Percentiles rank a stretch among this genome's conserved stretches.
Evolutionary conservation across 768 basidiomycete species (phyloP).

Genomic region (Rhizopogon vulgaris): DNA sequence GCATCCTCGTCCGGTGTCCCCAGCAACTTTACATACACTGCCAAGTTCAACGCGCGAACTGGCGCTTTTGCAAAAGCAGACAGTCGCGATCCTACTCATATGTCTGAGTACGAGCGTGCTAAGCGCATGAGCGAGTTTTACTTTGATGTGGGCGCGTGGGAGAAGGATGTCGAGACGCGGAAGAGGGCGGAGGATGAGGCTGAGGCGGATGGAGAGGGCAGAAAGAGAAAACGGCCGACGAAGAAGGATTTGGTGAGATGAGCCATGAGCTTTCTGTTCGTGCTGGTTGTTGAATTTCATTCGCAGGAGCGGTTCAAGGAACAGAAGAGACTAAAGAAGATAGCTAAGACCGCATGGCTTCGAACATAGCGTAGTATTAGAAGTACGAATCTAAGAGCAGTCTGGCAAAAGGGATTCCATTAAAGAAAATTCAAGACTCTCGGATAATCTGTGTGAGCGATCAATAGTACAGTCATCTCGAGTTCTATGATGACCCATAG

Average conservation of each 20-base stretch:
- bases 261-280: conserved; percentile 1
- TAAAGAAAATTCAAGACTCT: neutral
- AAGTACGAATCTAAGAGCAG: neutral
- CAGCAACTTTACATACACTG: conserved; percentile 44
- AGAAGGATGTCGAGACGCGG: conserved; percentile 54
- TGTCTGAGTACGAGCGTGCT: conserved; percentile 77
- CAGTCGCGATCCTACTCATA: conserved; percentile 65
- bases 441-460: neutral
- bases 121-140: conserved; percentile 82
- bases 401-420: neutral
- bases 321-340: conserved; percentile 76
- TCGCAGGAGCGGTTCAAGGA: conserved; percentile 77
- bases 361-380: conserved; percentile 41
- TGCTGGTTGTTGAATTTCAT: conserved; percentile 4
- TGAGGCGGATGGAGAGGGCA: conserved; percentile 48
- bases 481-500: neutral
- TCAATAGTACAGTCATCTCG: neutral
- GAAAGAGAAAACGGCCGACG: conserved; percentile 71
- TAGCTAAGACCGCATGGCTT: conserved; percentile 85
- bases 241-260: conserved; percentile 79
- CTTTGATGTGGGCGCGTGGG: conserved; percentile 81
- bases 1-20: conserved; percentile 24
- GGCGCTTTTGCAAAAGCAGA: conserved; percentile 66
- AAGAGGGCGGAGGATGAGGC: conserved; percentile 29
- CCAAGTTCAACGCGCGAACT: conserved; percentile 79